phyloP scores from a whole-genome alignment of 192 early-diverging fungal species.

The Glomus cerebriforme region DNA sequence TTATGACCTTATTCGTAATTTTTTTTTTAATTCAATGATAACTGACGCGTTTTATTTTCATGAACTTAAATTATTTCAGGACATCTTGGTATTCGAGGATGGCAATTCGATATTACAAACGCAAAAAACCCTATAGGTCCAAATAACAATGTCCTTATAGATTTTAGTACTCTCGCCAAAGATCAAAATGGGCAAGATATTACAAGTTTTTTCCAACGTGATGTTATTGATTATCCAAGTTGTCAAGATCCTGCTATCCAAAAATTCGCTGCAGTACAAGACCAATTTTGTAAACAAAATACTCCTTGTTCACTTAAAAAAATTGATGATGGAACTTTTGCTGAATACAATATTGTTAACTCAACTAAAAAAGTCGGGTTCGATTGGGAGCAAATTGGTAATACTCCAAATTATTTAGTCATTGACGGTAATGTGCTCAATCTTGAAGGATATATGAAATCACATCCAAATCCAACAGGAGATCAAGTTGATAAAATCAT shows the following conservation, averaged over 20 bases:
- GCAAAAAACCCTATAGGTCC: neutral
- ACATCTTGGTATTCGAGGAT: slow-evolving; percentile 15
- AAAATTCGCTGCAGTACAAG: slow-evolving; percentile 3
- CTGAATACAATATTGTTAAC: slow-evolving; percentile 44
- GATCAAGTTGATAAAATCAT: slow-evolving; percentile 59
- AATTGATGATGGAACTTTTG: slow-evolving; percentile 42
- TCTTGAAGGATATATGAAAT: slow-evolving; percentile 55
- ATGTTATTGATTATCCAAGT: neutral
- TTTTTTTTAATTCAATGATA: no score
- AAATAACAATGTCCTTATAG: neutral
- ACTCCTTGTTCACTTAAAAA: slow-evolving; percentile 36
- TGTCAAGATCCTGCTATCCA: slow-evolving; percentile 3
- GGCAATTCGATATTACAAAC: slow-evolving; percentile 18
- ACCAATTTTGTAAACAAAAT: slow-evolving; percentile 17
- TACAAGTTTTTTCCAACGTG: slow-evolving; percentile 46
- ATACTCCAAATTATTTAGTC: slow-evolving; percentile 54
- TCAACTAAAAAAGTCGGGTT: slow-evolving; percentile 48
- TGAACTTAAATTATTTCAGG: slow-evolving; percentile 18
- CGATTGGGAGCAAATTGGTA: slow-evolving; percentile 56
- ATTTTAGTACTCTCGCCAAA: neutral
- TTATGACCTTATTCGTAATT: no score
- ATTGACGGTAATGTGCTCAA: slow-evolving; percentile 67
- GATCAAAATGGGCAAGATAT: slow-evolving; percentile 57
- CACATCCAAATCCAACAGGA: slow-evolving; percentile 38
- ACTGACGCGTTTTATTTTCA: neutral